These are phyloP conservation scores for Drechslerella coelobrocha DNA, from an alignment of 2,329 filamentous ascomycete genomes.

Conservation along the genomic window DNA sequence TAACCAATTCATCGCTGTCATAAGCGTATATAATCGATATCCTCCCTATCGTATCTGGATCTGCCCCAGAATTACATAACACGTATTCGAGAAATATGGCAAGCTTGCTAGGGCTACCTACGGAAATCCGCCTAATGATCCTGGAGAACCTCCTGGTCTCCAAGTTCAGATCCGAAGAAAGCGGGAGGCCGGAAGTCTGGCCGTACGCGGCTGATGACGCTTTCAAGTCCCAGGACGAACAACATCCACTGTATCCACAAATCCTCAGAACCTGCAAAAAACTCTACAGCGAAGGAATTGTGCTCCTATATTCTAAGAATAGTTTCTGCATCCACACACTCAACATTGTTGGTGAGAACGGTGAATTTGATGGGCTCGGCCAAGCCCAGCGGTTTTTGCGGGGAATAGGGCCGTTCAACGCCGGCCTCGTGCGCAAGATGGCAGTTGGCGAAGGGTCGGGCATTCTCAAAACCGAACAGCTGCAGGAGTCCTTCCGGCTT, in stretches of 20 bases:
- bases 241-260: slow-evolving; percentile 21
- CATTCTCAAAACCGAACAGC: slow-evolving; percentile 33
- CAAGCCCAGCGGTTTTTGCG: slow-evolving; percentile 38
- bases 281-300: slow-evolving; percentile 32
- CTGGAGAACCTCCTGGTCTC: slow-evolving; percentile 41
- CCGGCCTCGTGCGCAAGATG: slow-evolving; percentile 37
- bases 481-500: slow-evolving; percentile 36
- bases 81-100: no score
- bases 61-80: no score
- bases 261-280: slow-evolving; percentile 41
- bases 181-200: slow-evolving; percentile 40
- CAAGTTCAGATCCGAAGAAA: slow-evolving; percentile 22
- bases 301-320: slow-evolving; percentile 41
- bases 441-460: slow-evolving; percentile 41
- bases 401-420: slow-evolving; percentile 35
- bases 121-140: slow-evolving; percentile 41
- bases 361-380: slow-evolving; percentile 21
- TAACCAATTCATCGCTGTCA: no score
- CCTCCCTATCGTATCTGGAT: no score
- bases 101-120: slow-evolving; percentile 23
- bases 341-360: slow-evolving; percentile 1
- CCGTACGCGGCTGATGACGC: slow-evolving; percentile 16
- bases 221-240: slow-evolving; percentile 22
- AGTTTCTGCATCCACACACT: slow-evolving; percentile 33
- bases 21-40: no score